Evolutionary conservation across 441 rosid genomes (phyloP), one percentile per base, ranked within the genome.

Genomic region (Jatropha podagrica): DNA sequence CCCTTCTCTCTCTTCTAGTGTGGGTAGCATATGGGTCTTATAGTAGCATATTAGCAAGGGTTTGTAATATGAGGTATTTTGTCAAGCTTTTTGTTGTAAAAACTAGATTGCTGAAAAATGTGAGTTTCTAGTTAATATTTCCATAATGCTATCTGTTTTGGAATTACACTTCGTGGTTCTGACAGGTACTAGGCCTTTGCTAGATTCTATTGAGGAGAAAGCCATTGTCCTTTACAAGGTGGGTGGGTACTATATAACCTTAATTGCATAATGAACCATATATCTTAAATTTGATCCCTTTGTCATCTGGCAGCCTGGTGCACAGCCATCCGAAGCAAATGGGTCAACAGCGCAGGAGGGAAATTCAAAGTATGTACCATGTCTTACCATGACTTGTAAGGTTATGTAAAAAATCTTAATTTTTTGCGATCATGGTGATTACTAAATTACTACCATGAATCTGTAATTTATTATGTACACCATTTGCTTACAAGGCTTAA

Each of bases 181-280:
- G 69, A 78, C 91, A 95, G 99, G 92, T 48, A 75, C 75, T 72
- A 86, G 79, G 81, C 78, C 84, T 71, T 48, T 84, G 58, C 76
- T 77, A 71, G 88, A 87, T 64, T 71, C 85, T 69, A 85, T 64
- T 23, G 96, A 91, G 76, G 96, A 93, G 85, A 94, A 89, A 86
- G 97, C 99, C 73, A 90, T 96, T 74, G 92, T 94, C 72, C 91
- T 96, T 77, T 94, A 91, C 84, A 84, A 88, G 83, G 99, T 96
- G 65, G 79, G 79, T 72, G 68, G 51, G 7, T 71, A 40, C 51
- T 54, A 51, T 64, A 68, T 74, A 20, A 66, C 67, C 74, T 72
- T 38, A 68, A 60, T 77, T 71, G 56, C 62, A 65, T 26, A 3
- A 49, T 71, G 40, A 65, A 13, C 15, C 48, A 44, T 46, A 18